Base-by-base conservation (phyloP, 257 asterid species). In the Primulina tabacum region DNA sequence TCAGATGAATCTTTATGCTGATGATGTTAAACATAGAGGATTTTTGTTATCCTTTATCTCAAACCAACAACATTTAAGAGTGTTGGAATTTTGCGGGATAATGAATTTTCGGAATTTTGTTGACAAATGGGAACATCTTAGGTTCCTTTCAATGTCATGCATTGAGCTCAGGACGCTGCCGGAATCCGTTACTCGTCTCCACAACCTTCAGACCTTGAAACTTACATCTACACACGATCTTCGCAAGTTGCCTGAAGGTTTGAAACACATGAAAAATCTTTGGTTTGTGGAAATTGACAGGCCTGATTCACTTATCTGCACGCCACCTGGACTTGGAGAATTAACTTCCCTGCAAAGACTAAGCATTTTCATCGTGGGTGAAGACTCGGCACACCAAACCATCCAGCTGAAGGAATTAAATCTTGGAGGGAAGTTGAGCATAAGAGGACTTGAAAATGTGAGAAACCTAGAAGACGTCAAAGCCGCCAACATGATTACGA, bases 291-390 rank as follows among this genome's bases (percentile, higher is more conserved):
- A 71, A 17, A 61, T 74, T 14, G 34, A 28, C 8, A 0, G 1
- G 2, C 38, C 16, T 32, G 0, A 0, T 14, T 70, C 74, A 55
- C 79, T 78, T 58, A 29, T 74, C 28, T 60, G 71, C 20, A 78
- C 65, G 20, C 79, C 79, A 0, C 79, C 79, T 32, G 74, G 69
- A 37, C 10, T 78, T 24, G 34, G 79, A 21, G 71, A 71, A 0
- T 56, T 74, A 57, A 56, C 57, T 21, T 62, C 26, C 65, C 53
- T 74, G 43, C 73, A 65, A 2, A 50, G 40, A 33, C 66, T 78
- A 20, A 74, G 79, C 57, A 43, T 68, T 11, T 78, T 74, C 65
- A 78, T 78, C 56, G 82, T 78, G 67, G 76, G 76, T 30, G 59
- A 43, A 10, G 77, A 74, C 20, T n/a, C 60, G 7, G 40, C 61